These are phyloP conservation scores for Fusarium hainanense DNA, from an alignment of 2,329 filamentous ascomycete genomes.

Conservation along the genomic window DNA sequence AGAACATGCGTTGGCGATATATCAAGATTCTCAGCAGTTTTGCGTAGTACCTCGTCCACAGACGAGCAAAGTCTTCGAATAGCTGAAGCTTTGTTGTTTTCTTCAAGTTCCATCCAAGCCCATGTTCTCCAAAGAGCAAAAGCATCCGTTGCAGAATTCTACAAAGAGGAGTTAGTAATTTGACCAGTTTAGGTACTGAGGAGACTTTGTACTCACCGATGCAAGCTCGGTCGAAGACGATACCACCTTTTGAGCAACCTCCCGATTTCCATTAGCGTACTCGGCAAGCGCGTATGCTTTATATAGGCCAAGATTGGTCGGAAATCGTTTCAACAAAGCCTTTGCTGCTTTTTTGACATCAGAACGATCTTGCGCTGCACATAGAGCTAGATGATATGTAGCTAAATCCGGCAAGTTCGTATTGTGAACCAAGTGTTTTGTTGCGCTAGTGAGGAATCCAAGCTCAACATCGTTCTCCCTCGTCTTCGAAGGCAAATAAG, in stretches of 20 bases:
- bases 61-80: constrained; percentile 55
- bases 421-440: constrained; percentile 69
- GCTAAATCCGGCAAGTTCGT: constrained; percentile 58
- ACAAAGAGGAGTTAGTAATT: constrained; percentile 8
- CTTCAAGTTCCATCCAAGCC: constrained; percentile 73
- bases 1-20: constrained; percentile 58
- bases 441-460: constrained; percentile 62
- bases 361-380: constrained; percentile 64
- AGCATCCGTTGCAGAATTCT: constrained; percentile 40
- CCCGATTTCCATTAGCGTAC: constrained; percentile 64
- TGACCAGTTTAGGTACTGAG: background rate
- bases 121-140: constrained; percentile 68
- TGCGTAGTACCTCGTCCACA: constrained; percentile 47
- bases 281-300: constrained; percentile 83
- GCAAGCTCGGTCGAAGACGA: constrained; percentile 66
- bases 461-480: constrained; percentile 48
- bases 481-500: constrained; percentile 49
- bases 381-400: constrained; percentile 77
- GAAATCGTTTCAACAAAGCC: constrained; percentile 73
- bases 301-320: constrained; percentile 75
- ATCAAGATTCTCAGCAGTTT: constrained; percentile 21
- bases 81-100: constrained; percentile 50
- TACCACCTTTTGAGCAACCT: constrained; percentile 73
- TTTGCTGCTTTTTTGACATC: constrained; percentile 78
- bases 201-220: constrained; percentile 43